Conservation (phyloP, 2,329 filamentous ascomycete genomes). For the Monosporascus sp. region DNA sequence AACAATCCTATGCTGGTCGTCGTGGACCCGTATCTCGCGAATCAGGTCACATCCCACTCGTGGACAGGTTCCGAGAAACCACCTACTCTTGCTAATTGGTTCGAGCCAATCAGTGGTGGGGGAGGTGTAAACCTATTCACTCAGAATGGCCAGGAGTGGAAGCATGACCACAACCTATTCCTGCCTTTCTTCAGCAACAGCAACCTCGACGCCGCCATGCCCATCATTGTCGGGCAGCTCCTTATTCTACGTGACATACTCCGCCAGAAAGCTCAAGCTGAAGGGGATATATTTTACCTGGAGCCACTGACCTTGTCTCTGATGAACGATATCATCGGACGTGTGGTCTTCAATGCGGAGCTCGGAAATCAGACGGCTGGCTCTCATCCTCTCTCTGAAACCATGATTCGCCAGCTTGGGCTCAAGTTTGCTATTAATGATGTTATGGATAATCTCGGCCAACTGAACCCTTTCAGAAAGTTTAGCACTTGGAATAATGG, state of each 20-base stretch:
- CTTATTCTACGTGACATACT: constrained; percentile 21
- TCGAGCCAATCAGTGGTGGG: constrained; percentile 24
- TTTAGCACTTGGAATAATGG: constrained; percentile 28
- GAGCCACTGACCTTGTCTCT: constrained; percentile 22
- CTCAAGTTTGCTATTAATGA: constrained; percentile 23
- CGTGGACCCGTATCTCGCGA: constrained; percentile 24
- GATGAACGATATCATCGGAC: constrained; percentile 29
- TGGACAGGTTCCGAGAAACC: constrained; percentile 22
- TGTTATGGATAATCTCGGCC: constrained; percentile 19
- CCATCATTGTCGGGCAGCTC: constrained; percentile 23
- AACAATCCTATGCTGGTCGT: constrained; percentile 21
- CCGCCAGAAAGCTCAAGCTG: constrained; percentile 12
- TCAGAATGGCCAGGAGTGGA: constrained; percentile 26
- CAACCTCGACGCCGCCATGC: constrained; percentile 25
- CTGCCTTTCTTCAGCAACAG: constrained; percentile 26
- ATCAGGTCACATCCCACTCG: constrained; percentile 23
- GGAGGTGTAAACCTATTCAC: constrained; percentile 27
- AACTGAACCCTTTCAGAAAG: constrained; percentile 23
- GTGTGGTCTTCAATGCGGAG: constrained; percentile 25
- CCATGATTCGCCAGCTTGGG: constrained; percentile 23
- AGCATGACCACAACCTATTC: constrained; percentile 22
- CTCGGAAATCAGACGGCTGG: constrained; percentile 24
- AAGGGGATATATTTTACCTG: constrained; percentile 14
- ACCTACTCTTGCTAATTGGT: constrained; percentile 21
- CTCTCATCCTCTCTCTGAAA: constrained; percentile 24